Percentiles rank a stretch among this genome's conserved stretches.
Conservation (phyloP, 1,284 basidiomycete species). For the Ceratobasidium sp. region DNA sequence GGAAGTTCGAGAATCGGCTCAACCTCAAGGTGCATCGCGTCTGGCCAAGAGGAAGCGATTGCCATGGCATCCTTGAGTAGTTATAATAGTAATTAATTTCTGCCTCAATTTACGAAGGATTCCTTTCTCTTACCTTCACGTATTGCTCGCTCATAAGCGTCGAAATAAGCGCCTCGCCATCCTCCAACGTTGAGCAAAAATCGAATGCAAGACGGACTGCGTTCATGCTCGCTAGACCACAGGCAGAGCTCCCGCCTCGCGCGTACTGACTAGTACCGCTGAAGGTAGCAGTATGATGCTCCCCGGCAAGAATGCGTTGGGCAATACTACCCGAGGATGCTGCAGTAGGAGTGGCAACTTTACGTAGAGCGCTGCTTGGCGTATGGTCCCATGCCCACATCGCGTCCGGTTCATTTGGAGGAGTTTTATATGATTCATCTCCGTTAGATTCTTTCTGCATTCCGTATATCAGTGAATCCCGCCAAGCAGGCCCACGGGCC, state of each 20-base stretch:
- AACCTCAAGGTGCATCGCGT: conserved; percentile 67
- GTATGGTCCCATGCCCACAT: neutral
- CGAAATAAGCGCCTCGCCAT: conserved; percentile 49
- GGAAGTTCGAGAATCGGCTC: conserved; percentile 61
- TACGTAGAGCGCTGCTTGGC: neutral
- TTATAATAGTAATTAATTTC: neutral
- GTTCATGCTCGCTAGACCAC: conserved; percentile 74
- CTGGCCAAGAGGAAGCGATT: conserved; percentile 69
- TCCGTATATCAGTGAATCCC: too few species aligned
- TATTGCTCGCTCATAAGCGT: conserved; percentile 24
- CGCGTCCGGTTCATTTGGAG: neutral
- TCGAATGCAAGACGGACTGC: conserved; percentile 66
- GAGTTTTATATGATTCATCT: conserved; percentile 8
- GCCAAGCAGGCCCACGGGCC: too few species aligned
- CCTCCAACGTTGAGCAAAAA: conserved; percentile 53
- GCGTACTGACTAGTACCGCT: conserved; percentile 66
- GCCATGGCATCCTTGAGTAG: conserved; percentile 64
- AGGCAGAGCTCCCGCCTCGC: conserved; percentile 63
- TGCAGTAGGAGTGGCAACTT: neutral
- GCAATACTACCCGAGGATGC: neutral
- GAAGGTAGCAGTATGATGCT: conserved; percentile 55
- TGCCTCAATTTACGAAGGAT: neutral
- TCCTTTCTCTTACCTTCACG: conserved; percentile 53
- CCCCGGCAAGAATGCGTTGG: conserved; percentile 13
- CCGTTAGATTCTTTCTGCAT: neutral